Percentiles rank a stretch among this genome's conserved stretches.
Conservation (phyloP, 306 rosid genomes). For the Oxytropis ochrocephala region DNA sequence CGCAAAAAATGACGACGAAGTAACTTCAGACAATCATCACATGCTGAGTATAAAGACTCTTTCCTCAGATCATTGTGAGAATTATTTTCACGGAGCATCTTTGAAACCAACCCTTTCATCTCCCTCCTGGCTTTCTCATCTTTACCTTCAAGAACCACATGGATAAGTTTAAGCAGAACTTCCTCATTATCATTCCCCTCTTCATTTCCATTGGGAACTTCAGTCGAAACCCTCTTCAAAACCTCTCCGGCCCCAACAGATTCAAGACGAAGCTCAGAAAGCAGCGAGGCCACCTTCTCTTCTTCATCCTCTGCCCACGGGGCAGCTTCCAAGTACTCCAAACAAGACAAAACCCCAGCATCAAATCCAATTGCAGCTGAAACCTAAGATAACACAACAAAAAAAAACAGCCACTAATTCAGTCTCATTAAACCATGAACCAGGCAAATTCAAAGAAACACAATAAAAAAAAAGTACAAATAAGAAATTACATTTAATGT, state of each 20-base stretch:
- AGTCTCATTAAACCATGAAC: slow-evolving; percentile 13
- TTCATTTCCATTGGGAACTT: slow-evolving; percentile 54
- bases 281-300: slow-evolving; percentile 85
- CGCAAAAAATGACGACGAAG: slow-evolving; percentile 52
- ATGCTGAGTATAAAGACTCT: slow-evolving; percentile 72
- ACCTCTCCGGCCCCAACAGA: slow-evolving; percentile 86
- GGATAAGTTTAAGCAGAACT: slow-evolving; percentile 79
- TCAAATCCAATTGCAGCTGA: slow-evolving; percentile 93
- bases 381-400: slow-evolving; percentile 39
- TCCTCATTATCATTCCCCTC: slow-evolving; percentile 80
- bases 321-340: slow-evolving; percentile 96
- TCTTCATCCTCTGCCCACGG: slow-evolving; percentile 99
- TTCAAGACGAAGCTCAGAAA: slow-evolving; percentile 90
- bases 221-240: slow-evolving; percentile 80
- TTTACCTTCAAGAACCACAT: slow-evolving; percentile 95
- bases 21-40: slow-evolving; percentile 74
- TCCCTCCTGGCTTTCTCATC: slow-evolving; percentile 96
- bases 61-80: slow-evolving; percentile 74
- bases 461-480: neutral
- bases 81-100: slow-evolving; percentile 88
- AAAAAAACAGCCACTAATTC: slow-evolving; percentile 1
- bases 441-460: neutral
- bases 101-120: slow-evolving; percentile 86
- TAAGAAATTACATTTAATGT: neutral
- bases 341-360: slow-evolving; percentile 89